Percentiles rank a stretch among this genome's conserved stretches.
Conservation (phyloP, 345 rosid genomes). For the Lumnitzera racemosa region DNA sequence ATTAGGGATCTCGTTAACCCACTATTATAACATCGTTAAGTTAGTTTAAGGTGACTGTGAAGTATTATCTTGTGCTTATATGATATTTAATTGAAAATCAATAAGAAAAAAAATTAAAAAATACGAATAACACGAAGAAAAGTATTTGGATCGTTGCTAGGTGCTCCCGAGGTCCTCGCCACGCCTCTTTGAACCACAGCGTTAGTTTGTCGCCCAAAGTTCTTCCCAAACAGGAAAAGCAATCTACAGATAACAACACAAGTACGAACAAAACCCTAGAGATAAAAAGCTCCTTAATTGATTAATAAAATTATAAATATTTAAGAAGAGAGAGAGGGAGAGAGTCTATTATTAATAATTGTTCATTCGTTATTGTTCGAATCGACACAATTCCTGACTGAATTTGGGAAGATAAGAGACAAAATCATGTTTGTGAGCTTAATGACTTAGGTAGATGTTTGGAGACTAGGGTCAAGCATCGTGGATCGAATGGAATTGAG, state of each 20-base stretch:
- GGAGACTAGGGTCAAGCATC: not conserved
- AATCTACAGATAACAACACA: conserved; percentile 26
- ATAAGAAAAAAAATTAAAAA: no score
- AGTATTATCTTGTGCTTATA: no score
- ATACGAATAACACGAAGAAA: no score
- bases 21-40: no score
- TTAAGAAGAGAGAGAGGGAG: not conserved
- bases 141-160: conserved; percentile 29
- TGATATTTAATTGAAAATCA: no score
- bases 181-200: conserved; percentile 72
- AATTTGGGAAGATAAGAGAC: not conserved
- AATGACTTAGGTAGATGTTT: rapidly evolving
- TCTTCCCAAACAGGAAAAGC: conserved; percentile 86
- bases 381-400: not conserved
- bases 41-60: no score
- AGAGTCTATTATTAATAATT: conserved; percentile 46
- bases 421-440: not conserved
- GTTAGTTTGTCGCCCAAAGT: conserved; percentile 68
- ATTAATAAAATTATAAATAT: not conserved
- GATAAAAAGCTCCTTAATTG: not conserved
- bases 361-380: conserved; percentile 60
- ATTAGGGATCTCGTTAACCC: no score
- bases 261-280: no score
- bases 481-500: not conserved
- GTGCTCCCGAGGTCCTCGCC: conserved; percentile 59